Conservation (phyloP, 805 yeast species). For the Candida maltosa region DNA sequence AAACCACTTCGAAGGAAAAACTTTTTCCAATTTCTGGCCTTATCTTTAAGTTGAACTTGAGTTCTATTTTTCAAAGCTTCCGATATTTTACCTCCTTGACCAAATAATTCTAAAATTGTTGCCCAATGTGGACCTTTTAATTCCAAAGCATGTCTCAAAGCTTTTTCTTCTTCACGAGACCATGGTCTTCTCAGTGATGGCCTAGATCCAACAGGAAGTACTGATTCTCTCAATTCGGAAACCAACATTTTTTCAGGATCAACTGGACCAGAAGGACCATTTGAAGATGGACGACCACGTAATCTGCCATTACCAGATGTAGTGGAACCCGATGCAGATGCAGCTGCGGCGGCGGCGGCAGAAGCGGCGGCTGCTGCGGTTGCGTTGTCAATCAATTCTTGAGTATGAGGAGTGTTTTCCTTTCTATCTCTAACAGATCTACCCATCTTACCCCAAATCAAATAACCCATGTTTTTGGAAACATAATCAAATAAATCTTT, state of each 20-base stretch:
- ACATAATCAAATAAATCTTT: slow-evolving; percentile 77
- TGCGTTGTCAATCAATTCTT: slow-evolving; percentile 14
- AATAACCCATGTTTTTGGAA: slow-evolving; percentile 65
- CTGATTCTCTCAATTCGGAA: slow-evolving; percentile 42
- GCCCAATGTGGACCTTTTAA: slow-evolving; percentile 93
- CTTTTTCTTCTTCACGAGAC: slow-evolving; percentile 86
- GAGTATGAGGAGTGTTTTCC: slow-evolving; percentile 15
- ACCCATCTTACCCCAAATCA: slow-evolving; percentile 65
- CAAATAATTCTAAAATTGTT: slow-evolving; percentile 82
- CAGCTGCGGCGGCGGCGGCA: background rate
- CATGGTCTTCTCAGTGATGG: slow-evolving; percentile 60
- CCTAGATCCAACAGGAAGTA: slow-evolving; percentile 36
- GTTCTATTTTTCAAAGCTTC: slow-evolving; percentile 85
- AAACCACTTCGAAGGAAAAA: slow-evolving; percentile 71
- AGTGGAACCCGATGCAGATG: background rate
- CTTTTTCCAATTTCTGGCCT: slow-evolving; percentile 94
- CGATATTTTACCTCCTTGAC: slow-evolving; percentile 85
- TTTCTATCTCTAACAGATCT: slow-evolving; percentile 11
- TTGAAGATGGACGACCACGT: no score
- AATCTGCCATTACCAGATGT: slow-evolving; percentile 1
- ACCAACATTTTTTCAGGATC: slow-evolving; percentile 27
- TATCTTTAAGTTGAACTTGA: slow-evolving; percentile 91
- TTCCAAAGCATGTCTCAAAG: slow-evolving; percentile 76
- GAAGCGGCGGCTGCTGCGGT: slow-evolving; percentile 5
- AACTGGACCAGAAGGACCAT: no score